These are phyloP conservation scores for Acer saccharum DNA, from an alignment of 345 rosid genomes.

Conservation along the genomic window DNA sequence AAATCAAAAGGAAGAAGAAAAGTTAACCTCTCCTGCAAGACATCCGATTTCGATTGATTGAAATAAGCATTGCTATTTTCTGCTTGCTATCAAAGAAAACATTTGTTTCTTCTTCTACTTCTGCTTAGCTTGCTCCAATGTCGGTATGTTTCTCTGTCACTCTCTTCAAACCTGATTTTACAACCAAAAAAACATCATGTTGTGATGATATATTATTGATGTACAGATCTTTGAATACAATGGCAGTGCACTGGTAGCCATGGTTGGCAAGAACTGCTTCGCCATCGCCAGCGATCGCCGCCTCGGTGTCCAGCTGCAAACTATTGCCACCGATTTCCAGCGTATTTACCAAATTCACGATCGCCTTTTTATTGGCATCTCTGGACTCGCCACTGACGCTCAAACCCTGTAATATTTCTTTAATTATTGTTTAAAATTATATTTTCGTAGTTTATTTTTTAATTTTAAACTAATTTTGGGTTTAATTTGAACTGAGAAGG, in stretches of 20 bases:
- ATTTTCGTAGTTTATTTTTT: neutral
- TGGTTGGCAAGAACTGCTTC: constrained; percentile 99
- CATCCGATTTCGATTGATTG: too few species aligned
- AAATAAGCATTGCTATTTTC: too few species aligned
- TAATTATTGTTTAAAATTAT: neutral
- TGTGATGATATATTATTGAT: too few species aligned
- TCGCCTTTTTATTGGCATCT: constrained; percentile 80
- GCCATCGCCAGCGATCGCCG: constrained; percentile 97
- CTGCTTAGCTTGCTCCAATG: too few species aligned
- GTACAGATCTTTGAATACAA: constrained; percentile 94
- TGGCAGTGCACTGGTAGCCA: constrained; percentile 95
- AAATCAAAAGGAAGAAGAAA: too few species aligned
- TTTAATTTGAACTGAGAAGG: constrained; percentile 42
- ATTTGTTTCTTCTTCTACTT: too few species aligned
- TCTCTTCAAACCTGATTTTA: too few species aligned
- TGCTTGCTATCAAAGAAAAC: too few species aligned
- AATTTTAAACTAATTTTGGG: neutral
- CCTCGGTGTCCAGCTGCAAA: constrained; percentile 95
- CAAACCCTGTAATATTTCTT: constrained; percentile 63
- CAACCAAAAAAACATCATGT: too few species aligned
- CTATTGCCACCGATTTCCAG: constrained; percentile 94
- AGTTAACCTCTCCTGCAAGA: too few species aligned
- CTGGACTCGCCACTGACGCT: constrained; percentile 94
- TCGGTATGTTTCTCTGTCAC: too few species aligned
- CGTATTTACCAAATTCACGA: constrained; percentile 85